phyloP scores from a whole-genome alignment of 768 basidiomycete species.

The Xanthoconium stramineum region DNA sequence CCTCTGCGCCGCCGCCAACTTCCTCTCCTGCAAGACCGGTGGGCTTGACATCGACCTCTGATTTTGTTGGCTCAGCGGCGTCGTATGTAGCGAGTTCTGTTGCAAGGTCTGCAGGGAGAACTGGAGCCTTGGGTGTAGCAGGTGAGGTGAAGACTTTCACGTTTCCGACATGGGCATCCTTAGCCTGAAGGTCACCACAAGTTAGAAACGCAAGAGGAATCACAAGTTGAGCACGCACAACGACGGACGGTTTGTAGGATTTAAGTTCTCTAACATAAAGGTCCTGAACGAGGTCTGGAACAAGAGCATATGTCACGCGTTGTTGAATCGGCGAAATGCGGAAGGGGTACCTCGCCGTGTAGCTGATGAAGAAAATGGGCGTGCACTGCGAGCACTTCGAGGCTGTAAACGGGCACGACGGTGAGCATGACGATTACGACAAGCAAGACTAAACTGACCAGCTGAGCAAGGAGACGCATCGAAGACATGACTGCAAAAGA shows the following conservation, averaged over 20 bases:
- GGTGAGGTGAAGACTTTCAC: conserved; percentile 85
- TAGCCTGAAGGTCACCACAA: conserved; percentile 51
- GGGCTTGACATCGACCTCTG: conserved; percentile 39
- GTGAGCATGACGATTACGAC: conserved; percentile 12
- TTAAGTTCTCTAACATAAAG: conserved; percentile 89
- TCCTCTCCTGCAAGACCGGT: conserved; percentile 19
- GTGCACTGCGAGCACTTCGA: conserved; percentile 44
- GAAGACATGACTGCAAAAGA: conserved; percentile 60
- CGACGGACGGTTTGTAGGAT: conserved; percentile 74
- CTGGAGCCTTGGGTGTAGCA: conserved; percentile 67
- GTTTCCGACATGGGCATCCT: conserved; percentile 84
- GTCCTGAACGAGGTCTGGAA: conserved; percentile 86
- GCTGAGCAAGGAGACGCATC: conserved; percentile 54
- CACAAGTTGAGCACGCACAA: conserved; percentile 45
- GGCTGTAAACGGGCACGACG: conserved; percentile 30
- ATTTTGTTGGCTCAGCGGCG: conserved; percentile 63
- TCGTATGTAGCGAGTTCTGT: conserved; percentile 86
- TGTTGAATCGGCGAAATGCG: conserved; percentile 26
- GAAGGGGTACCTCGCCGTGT: conserved; percentile 57
- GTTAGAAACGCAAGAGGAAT: background rate
- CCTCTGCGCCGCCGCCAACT: conserved; percentile 54
- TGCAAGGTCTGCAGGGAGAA: conserved; percentile 82
- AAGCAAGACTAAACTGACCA: conserved; percentile 23
- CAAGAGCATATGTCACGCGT: background rate
- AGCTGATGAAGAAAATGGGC: conserved; percentile 59